Evolutionary conservation across 352 stramenopile species (phyloP), one percentile per base, ranked within the genome.

Genomic region (Chrysophaeum taylorii): DNA sequence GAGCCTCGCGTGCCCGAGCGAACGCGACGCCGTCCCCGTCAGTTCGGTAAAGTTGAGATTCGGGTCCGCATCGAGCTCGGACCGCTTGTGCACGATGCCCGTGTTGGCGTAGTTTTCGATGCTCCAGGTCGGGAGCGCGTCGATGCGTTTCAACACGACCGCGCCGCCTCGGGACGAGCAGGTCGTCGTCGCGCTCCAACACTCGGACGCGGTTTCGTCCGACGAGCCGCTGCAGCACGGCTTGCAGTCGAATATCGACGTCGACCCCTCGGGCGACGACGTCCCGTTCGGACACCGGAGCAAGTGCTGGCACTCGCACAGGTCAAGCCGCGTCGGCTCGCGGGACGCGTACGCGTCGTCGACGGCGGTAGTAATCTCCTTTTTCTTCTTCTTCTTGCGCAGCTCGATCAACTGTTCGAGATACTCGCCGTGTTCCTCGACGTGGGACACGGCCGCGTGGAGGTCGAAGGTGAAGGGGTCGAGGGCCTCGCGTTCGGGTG

Each of bases 231-330:
- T 15, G 36, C 57, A 66, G 57, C 57, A 66, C 35, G 57, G 57
- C 33, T 9, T 2, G 57, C 92, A 98, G 68, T 93, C 77, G 69
- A 85, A 85, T 1, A 42, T 27, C 12, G 27, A 2, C 31, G 2
- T 38, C 4, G 57, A 42, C 31, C 5, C 57, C 21, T 23, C 9
- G 7, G 83, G 88, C 33, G 45, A 73, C 0, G 73, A 85, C 2
- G 93, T 98, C 50, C 89, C 92, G 72, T 97, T 97, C 2, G 92
- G 94, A 73, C 94, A 98, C 68, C 93, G 89, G 60, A 96, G 80
- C 60, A 97, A 78, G 38, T 89, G 78, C 67, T 94, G 82, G 70
- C 94, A 98, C 38, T 92, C 84, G 72, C 92, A 98, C 23, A 92
- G 85, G 71, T 97, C 91, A 0, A 96, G 74, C 16, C 91, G 79